Conservation (phyloP, 1,139 yeast genomes). For the Tardiomyces blankii region DNA sequence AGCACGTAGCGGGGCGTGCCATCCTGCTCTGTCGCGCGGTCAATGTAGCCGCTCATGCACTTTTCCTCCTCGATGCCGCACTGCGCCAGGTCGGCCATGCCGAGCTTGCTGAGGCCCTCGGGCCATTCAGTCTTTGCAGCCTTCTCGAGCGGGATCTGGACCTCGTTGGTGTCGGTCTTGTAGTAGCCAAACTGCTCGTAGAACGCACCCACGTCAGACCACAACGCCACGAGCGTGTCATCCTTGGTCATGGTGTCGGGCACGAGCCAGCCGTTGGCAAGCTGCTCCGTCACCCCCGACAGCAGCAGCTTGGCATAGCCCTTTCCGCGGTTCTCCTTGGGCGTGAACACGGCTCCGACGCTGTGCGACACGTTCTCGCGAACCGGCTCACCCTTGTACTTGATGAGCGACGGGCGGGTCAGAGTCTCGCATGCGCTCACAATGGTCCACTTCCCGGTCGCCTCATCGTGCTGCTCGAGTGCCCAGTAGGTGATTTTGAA, state of each 20-base stretch:
- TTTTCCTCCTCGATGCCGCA: conserved; percentile 24
- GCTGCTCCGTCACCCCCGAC: conserved; percentile 21
- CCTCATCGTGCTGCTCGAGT: conserved; percentile 11
- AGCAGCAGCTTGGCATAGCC: conserved; percentile 57
- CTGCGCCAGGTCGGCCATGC: conserved; percentile 24
- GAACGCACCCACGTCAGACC: conserved; percentile 65
- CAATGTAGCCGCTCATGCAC: conserved; percentile 16
- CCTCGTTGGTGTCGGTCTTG: conserved; percentile 18
- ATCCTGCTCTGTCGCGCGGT: conserved; percentile 19
- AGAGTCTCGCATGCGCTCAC: conserved; percentile 37
- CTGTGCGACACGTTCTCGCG: conserved; percentile 36
- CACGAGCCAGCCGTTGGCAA: conserved; percentile 30
- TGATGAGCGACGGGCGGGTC: conserved; percentile 30
- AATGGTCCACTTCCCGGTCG: conserved; percentile 19
- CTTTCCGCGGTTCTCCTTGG: conserved; percentile 43
- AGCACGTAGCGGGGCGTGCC: conserved; percentile 24
- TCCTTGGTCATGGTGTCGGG: conserved; percentile 15
- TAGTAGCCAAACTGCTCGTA: conserved; percentile 49
- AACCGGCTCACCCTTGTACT: conserved; percentile 15
- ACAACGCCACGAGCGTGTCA: conserved; percentile 40
- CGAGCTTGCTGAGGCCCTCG: conserved; percentile 17
- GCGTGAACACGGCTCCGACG: conserved; percentile 56
- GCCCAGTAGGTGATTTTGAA: conserved; percentile 19
- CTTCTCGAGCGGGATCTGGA: conserved; percentile 13
- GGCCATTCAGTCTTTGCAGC: conserved; percentile 5